Conservation (phyloP, 352 stramenopile species). For the Phytophthora hybrid region DNA sequence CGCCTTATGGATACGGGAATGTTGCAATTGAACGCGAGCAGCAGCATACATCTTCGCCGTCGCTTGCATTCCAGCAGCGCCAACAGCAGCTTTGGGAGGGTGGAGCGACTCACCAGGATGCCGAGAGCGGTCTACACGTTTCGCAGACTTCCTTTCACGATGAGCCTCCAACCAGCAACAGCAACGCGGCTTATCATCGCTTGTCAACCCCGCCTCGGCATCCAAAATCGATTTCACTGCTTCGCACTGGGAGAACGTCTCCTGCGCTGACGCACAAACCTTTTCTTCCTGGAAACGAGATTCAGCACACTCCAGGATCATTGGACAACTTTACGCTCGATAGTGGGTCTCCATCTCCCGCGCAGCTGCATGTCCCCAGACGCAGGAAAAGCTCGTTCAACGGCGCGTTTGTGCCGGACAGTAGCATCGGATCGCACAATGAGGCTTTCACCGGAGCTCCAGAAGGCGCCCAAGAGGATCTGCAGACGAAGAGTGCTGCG, state of each 20-base stretch:
- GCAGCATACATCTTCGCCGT: constrained; percentile 38
- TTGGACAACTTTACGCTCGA: constrained; percentile 81
- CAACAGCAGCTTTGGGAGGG: constrained; percentile 50
- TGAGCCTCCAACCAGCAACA: constrained; percentile 40
- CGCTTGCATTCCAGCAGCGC: constrained; percentile 40
- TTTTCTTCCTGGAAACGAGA: constrained; percentile 31
- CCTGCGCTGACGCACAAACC: constrained; percentile 36
- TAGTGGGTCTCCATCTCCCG: constrained; percentile 15
- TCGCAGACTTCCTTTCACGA: constrained; percentile 53
- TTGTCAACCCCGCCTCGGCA: constrained; percentile 77
- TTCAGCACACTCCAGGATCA: constrained; percentile 48
- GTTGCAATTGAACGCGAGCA: constrained; percentile 65
- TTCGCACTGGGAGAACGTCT: constrained; percentile 49
- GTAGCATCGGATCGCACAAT: neutral
- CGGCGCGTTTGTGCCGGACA: constrained; percentile 51
- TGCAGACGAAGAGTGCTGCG: neutral
- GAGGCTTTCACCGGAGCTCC: constrained; percentile 42
- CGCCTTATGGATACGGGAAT: constrained; percentile 82
- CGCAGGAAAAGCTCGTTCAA: constrained; percentile 56
- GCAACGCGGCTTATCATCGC: constrained; percentile 43
- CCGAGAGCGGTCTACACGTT: constrained; percentile 33
- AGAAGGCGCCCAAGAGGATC: constrained; percentile 5
- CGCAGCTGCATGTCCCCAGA: constrained; percentile 26
- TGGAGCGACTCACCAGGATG: constrained; percentile 35
- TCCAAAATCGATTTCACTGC: constrained; percentile 63